phyloP scores from a whole-genome alignment of 2,329 filamentous ascomycete species.

The Fusarium mangiferae region DNA sequence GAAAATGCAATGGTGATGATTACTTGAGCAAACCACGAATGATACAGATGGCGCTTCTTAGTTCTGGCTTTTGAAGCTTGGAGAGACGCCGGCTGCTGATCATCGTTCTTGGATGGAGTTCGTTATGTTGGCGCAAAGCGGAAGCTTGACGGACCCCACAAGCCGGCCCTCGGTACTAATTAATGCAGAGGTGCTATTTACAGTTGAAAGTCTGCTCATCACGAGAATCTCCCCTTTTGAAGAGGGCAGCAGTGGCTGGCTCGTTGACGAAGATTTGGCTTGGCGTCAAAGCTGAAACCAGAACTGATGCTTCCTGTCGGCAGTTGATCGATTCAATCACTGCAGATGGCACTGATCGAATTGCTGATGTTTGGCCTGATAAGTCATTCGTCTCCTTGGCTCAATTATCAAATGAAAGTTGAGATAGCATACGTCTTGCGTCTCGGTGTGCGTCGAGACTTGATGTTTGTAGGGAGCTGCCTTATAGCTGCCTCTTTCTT shows the following conservation, averaged over 20 bases:
- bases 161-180: slow-evolving; percentile 29
- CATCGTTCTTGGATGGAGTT: slow-evolving; percentile 32
- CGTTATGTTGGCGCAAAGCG: slow-evolving; percentile 20
- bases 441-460: background rate
- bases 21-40: background rate
- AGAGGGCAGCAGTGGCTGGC: background rate
- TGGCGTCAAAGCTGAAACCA: slow-evolving; percentile 7
- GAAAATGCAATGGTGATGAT: slow-evolving; percentile 4
- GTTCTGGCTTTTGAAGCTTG: slow-evolving; percentile 4
- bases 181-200: slow-evolving; percentile 22
- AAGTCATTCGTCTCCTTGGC: background rate
- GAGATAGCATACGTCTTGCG: background rate
- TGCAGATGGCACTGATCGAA: background rate
- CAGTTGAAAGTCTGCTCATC: background rate
- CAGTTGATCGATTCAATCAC: slow-evolving; percentile 6
- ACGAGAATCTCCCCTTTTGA: background rate
- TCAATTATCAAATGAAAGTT: background rate
- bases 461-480: background rate
- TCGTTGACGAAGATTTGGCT: slow-evolving; percentile 16
- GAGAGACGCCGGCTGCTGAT: slow-evolving; percentile 6
- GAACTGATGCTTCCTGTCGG: slow-evolving; percentile 3
- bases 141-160: slow-evolving; percentile 34
- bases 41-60: background rate
- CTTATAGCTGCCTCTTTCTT: background rate
- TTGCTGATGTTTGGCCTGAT: background rate